Percentiles rank a stretch among this genome's conserved stretches.
phyloP scores from a whole-genome alignment of 345 rosid species.

The Acer saccharum region DNA sequence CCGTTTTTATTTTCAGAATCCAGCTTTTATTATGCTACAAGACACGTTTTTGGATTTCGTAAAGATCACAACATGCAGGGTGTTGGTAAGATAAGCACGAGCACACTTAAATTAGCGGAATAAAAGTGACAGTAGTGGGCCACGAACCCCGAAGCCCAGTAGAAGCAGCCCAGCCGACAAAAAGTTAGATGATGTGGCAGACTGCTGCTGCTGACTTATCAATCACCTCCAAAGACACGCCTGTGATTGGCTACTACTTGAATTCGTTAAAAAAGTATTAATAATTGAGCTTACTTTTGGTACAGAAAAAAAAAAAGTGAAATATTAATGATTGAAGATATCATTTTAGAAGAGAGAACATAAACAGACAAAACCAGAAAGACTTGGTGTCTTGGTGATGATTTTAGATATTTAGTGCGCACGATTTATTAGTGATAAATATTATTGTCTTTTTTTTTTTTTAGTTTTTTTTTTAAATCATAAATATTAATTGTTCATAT shows the following conservation, averaged over 20 bases:
- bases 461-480: too few species aligned
- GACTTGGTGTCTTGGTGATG: not conserved
- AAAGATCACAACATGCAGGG: too few species aligned
- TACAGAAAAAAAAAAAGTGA: not conserved
- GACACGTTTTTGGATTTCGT: too few species aligned
- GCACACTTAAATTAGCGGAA: not conserved
- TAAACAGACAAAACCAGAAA: not conserved
- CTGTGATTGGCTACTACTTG: not conserved
- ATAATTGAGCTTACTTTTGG: not conserved
- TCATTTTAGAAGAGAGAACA: not conserved
- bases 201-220: not conserved
- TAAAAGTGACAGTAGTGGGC: not conserved
- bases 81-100: too few species aligned
- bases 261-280: not conserved
- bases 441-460: not conserved
- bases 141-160: not conserved
- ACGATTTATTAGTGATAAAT: not conserved
- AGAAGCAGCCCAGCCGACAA: not conserved
- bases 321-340: not conserved
- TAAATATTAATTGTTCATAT: too few species aligned
- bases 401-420: conserved; percentile 1
- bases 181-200: not conserved
- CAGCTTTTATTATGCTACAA: too few species aligned
- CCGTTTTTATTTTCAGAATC: too few species aligned
- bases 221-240: not conserved